Base-by-base conservation (phyloP, 2,329 filamentous ascomycete species). In the Botrytis hyacinthi region DNA sequence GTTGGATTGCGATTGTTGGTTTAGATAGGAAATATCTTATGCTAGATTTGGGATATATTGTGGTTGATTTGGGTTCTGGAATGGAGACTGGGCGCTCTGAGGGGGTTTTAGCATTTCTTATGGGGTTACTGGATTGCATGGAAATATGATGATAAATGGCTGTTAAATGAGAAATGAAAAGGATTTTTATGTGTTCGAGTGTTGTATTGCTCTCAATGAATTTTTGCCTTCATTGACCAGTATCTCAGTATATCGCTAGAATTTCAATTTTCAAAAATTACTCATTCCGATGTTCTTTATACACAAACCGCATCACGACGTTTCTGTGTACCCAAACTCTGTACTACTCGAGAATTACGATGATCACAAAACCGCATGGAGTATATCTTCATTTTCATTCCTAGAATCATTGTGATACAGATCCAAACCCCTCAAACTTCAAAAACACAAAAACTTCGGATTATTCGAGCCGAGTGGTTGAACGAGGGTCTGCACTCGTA, bases 81-180 rank as follows among this genome's bases (percentile, higher is more conserved):
- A 57, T n/a, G 32, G 46, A 42, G 29, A 48, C 42, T 48, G 42
- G 32, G 66, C 66, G 66, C 48, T 57, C 29, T 32, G 35, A 42
- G n/a, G 65, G 12, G 35, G 10, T 16, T 67, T 40, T 26, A 22
- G 32, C 12, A 16, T 37, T 40, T 68, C 22, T 29, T 68, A 4
- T 18, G 26, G n/a, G 18, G 54, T 42, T 7, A 3, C n/a, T 54
- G 51, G 14, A 54, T 54, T 22, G 12, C 4, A 68, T 44, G 35
- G n/a, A 4, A 6, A 68, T 68, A 42, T 68, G 37, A 57, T 57
- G 66, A 68, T 42, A 42, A 57, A 68, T 42, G 35, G 35, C 48
- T 26, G 10, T 57, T 29, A 68, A 9, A 68, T 32, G 66, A 57
- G 35, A 42, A 68, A 68, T 68, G 66, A 42, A 57, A 32, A 46